These are phyloP conservation scores for Taphrina communis DNA, from an alignment of 1,139 yeast species.

Conservation along the genomic window DNA sequence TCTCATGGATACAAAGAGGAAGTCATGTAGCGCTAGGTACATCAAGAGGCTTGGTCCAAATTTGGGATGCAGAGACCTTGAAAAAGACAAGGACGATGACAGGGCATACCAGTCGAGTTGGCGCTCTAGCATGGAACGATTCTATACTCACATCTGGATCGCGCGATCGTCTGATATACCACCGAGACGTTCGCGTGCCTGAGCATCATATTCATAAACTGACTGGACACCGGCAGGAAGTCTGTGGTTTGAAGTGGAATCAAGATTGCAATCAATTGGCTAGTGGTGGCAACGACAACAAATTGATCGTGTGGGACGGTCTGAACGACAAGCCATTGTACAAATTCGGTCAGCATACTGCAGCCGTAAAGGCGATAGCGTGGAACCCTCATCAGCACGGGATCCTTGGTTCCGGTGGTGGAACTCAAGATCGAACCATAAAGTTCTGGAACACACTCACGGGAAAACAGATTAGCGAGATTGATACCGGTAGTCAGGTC, in stretches of 20 bases:
- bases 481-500: constrained; percentile 94
- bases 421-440: constrained; percentile 89
- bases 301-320: constrained; percentile 86
- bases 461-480: constrained; percentile 73
- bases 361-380: constrained; percentile 94
- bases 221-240: constrained; percentile 86
- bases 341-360: constrained; percentile 80
- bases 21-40: constrained; percentile 95
- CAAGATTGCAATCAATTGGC: constrained; percentile 74
- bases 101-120: constrained; percentile 82
- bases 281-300: constrained; percentile 93
- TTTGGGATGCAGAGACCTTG: constrained; percentile 90
- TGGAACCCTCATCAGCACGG: constrained; percentile 99
- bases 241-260: constrained; percentile 96
- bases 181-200: constrained; percentile 88
- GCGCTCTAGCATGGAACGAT: constrained; percentile 89
- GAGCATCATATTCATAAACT: constrained; percentile 78
- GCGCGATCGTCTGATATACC: constrained; percentile 80
- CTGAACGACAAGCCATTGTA: constrained; percentile 70
- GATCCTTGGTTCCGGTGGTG: constrained; percentile 92
- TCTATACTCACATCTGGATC: constrained; percentile 88
- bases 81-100: constrained; percentile 88
- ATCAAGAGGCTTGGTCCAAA: constrained; percentile 81
- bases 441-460: constrained; percentile 91
- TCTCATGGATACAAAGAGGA: constrained; percentile 84